These are phyloP conservation scores for Talaromyces pinophilus DNA, from an alignment of 2,329 filamentous ascomycete species.

Conservation along the genomic window DNA sequence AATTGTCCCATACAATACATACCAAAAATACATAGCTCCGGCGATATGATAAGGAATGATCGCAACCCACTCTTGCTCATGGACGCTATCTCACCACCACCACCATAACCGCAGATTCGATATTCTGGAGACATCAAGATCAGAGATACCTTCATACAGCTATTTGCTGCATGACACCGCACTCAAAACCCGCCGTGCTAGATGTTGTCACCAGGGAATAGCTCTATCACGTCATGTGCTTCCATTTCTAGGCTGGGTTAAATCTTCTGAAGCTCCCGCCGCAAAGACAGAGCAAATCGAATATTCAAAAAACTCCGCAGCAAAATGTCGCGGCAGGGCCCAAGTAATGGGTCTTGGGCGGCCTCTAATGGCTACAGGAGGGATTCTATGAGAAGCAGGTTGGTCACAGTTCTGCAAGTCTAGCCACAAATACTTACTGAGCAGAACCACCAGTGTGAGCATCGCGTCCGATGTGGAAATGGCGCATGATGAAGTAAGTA, in stretches of 20 bases:
- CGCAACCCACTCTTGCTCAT: neutral
- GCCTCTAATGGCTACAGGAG: conserved; percentile 33
- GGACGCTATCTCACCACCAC: neutral
- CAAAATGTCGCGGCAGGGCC: conserved; percentile 35
- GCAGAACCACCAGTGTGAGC: conserved; percentile 55
- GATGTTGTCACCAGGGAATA: neutral
- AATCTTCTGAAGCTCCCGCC: neutral
- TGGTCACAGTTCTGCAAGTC: conserved; percentile 22
- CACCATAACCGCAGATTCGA: neutral
- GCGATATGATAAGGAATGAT: conserved; percentile 18
- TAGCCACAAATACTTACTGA: neutral
- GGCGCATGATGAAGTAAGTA: conserved; percentile 96
- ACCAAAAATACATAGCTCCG: conserved; percentile 9
- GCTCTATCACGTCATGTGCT: conserved; percentile 12
- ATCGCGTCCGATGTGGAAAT: conserved; percentile 97
- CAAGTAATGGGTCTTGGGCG: conserved; percentile 30
- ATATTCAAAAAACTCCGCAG: neutral
- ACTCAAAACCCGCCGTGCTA: neutral
- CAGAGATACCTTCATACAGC: neutral
- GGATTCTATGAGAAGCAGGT: conserved; percentile 46
- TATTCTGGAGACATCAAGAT: neutral
- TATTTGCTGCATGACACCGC: neutral
- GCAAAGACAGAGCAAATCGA: neutral
- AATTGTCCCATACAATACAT: conserved; percentile 27
- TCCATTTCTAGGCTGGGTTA: neutral